Evolutionary conservation across 768 basidiomycete species (phyloP).

Genomic region (Pleurotus giganteus): DNA sequence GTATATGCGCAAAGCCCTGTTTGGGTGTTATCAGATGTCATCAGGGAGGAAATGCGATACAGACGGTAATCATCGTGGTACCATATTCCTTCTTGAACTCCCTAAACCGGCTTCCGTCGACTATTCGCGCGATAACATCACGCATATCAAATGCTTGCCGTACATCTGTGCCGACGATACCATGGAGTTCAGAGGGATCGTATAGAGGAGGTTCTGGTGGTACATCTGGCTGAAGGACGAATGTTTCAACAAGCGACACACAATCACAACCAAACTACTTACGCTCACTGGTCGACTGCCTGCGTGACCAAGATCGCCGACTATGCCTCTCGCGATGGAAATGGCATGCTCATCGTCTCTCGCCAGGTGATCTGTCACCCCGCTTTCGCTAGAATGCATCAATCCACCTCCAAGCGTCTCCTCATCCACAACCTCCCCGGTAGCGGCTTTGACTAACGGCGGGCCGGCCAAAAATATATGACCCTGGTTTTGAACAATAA

Average conservation of each 20-base stretch:
- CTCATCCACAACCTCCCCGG: conserved; percentile 90
- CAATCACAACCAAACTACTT: conserved; percentile 20
- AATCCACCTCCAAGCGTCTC: conserved; percentile 87
- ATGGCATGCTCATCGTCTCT: conserved; percentile 85
- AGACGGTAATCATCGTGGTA: conserved; percentile 82
- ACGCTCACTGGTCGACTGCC: conserved; percentile 51
- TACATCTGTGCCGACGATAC: conserved; percentile 88
- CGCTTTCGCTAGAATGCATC: conserved; percentile 91
- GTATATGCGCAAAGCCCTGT: conserved; percentile 86
- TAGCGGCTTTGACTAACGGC: conserved; percentile 91
- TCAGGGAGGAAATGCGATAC: conserved; percentile 16
- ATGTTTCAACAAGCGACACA: background rate
- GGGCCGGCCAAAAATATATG: conserved; percentile 94
- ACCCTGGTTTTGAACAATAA: conserved; percentile 89
- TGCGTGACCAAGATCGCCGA: conserved; percentile 74
- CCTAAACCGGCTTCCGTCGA: conserved; percentile 87
- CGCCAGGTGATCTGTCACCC: conserved; percentile 88
- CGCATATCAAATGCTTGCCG: conserved; percentile 91
- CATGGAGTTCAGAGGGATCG: conserved; percentile 78
- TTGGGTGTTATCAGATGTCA: background rate
- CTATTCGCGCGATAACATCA: conserved; percentile 88
- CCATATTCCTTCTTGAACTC: conserved; percentile 98
- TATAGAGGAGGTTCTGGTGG: conserved; percentile 74
- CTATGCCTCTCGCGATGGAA: conserved; percentile 69
- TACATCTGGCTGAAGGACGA: conserved; percentile 48